phyloP scores from a whole-genome alignment of 2,329 filamentous ascomycete genomes.

The Hymenoscyphus fraxineus region DNA sequence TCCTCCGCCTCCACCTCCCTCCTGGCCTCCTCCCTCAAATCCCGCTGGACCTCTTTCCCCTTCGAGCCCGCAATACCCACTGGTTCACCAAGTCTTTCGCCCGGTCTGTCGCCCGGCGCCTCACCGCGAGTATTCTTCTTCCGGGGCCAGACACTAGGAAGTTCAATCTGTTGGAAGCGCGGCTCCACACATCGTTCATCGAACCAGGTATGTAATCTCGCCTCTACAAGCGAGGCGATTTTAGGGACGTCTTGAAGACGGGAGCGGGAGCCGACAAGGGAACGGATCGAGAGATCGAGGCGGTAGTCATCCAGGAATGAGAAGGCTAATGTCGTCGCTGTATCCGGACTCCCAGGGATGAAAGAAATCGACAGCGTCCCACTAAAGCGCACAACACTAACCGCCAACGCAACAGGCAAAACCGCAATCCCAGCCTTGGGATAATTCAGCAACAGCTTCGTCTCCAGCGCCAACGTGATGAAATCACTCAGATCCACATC shows the following conservation, averaged over 20 bases:
- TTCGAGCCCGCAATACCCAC: slow-evolving; percentile 50
- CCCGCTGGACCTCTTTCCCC: slow-evolving; percentile 50
- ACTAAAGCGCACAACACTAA: slow-evolving; percentile 90
- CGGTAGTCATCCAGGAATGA: slow-evolving; percentile 89
- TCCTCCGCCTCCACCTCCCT: slow-evolving; percentile 46
- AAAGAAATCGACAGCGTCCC: slow-evolving; percentile 93
- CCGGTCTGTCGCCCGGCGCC: slow-evolving; percentile 36
- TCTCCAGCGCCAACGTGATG: slow-evolving; percentile 91
- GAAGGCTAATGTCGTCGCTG: slow-evolving; percentile 84
- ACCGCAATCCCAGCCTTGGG: slow-evolving; percentile 86
- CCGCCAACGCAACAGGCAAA: slow-evolving; percentile 84
- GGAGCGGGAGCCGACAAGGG: slow-evolving; percentile 74
- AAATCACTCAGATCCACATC: slow-evolving; percentile 96
- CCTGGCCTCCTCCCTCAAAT: slow-evolving; percentile 49
- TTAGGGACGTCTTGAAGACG: slow-evolving; percentile 82
- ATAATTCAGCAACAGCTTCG: slow-evolving; percentile 90
- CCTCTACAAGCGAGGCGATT: slow-evolving; percentile 79
- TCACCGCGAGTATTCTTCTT: slow-evolving; percentile 79
- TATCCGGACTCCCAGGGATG: slow-evolving; percentile 67
- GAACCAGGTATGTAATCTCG: slow-evolving; percentile 79
- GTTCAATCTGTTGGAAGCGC: slow-evolving; percentile 79
- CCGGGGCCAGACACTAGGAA: slow-evolving; percentile 78
- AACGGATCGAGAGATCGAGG: slow-evolving; percentile 76
- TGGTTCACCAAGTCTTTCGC: slow-evolving; percentile 16
- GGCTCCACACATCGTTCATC: slow-evolving; percentile 83